Evolutionary conservation across 2,329 filamentous ascomycete species (phyloP), one percentile per base, ranked within the genome.

Genomic region (Exophiala aquamarina): DNA sequence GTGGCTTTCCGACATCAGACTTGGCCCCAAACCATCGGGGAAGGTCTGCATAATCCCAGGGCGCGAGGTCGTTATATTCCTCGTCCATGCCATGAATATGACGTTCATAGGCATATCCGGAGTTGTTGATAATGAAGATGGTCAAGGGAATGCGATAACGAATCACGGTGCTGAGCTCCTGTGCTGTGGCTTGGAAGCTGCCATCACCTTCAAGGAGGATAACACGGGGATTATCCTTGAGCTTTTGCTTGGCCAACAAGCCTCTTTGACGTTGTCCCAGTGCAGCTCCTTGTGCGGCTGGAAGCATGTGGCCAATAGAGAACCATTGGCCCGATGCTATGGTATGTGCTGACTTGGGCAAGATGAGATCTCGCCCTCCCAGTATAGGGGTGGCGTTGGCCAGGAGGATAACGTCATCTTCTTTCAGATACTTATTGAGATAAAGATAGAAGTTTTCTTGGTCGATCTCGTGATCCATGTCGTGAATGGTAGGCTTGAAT

Each of bases 201-300:
- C 90, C 90, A 60, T 95, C 90, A 18, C 90, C 90, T n/a, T 90
- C 88, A 62, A 94, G 91, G 29, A 95, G 74, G 36, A 96, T 84
- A 0, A 86, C 89, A 50, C 90, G 73, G 19, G n/a, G n/a, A n/a
- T n/a, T n/a, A n/a, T n/a, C n/a, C n/a, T n/a, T n/a, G n/a, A n/a
- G n/a, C n/a, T n/a, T n/a, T n/a, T n/a, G n/a, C n/a, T n/a, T n/a
- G 69, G 76, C 15, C 21, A 10, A 35, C 10, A 13, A 28, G 40
- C 17, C 11, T 8, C 15, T 23, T 18, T 31, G 18, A 15, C 40
- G 47, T 17, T 48, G 54, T 1, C 87, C 90, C 9, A 93, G 74
- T 1, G 86, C 87, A 14, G 88, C 89, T 32, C 83, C 83, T 61
- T 83, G 79, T 26, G 75, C 75, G 3, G 81, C 73, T 18, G 81